phyloP scores from a whole-genome alignment of 768 basidiomycete genomes.

The Agaricus sinodeliciosus region DNA sequence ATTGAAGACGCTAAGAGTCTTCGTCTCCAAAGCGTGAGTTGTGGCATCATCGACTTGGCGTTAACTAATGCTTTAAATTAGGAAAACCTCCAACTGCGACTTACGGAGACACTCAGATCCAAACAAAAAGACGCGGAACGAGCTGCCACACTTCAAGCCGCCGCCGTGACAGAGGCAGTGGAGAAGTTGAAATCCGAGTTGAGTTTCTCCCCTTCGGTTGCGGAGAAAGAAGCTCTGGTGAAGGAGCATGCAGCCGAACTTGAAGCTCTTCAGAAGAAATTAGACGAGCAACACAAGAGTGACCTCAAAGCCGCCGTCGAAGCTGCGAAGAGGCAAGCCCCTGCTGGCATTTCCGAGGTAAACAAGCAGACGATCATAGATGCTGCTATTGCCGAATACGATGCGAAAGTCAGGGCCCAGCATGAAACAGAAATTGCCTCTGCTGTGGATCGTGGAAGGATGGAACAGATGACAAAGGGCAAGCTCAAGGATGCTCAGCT shows the following conservation, averaged over 20 bases:
- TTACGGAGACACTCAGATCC: conserved; percentile 45
- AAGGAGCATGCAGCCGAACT: conserved; percentile 59
- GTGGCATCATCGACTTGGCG: background rate
- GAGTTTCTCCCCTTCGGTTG: conserved; percentile 13
- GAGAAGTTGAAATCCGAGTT: conserved; percentile 48
- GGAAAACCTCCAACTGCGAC: conserved; percentile 57
- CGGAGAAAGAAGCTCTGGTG: conserved; percentile 31
- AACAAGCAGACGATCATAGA: conserved; percentile 34
- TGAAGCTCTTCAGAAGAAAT: conserved; percentile 43
- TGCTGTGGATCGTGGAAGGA: conserved; percentile 64
- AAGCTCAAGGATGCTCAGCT: conserved; percentile 71
- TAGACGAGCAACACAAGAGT: conserved; percentile 45
- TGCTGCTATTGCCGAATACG: conserved; percentile 44
- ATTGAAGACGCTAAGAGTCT: conserved; percentile 36
- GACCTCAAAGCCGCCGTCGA: conserved; percentile 43
- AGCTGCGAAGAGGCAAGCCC: conserved; percentile 28
- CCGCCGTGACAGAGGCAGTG: conserved; percentile 49
- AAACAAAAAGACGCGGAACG: conserved; percentile 41
- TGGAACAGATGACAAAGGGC: conserved; percentile 52
- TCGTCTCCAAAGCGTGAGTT: conserved; percentile 33
- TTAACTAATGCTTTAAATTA: conserved; percentile 20
- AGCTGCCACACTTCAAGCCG: conserved; percentile 36
- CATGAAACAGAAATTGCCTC: conserved; percentile 52
- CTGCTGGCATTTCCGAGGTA: conserved; percentile 18
- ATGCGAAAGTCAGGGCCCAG: conserved; percentile 37